A percentile compares a stretch with the other conserved stretches of the same genome.
Evolutionary conservation across 140 eudicot species (phyloP).

Genomic region (Cichorium intybus): DNA sequence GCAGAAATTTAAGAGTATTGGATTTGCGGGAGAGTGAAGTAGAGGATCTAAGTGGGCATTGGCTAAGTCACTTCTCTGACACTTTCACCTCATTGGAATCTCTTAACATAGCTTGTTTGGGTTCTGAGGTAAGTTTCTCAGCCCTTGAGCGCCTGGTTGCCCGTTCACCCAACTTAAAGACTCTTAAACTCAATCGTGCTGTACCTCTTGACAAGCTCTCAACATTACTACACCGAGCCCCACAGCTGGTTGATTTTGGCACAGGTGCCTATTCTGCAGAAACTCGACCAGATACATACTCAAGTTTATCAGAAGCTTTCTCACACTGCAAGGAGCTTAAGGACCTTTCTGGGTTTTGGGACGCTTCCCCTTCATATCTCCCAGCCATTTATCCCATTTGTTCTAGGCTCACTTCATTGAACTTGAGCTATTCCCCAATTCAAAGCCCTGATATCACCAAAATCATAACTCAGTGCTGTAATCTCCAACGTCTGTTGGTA

Average conservation of each 20-base stretch:
- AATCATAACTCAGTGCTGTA: not conserved
- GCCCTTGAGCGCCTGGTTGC: conserved; percentile 66
- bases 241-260: conserved; percentile 64
- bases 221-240: conserved; percentile 45
- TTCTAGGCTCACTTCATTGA: conserved; percentile 59
- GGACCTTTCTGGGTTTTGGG: conserved; percentile 79
- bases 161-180: conserved; percentile 56
- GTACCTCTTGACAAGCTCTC: conserved; percentile 72
- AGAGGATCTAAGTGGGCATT: conserved; percentile 70
- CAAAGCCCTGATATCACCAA: conserved; percentile 33
- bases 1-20: conserved; percentile 57
- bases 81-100: conserved; percentile 54
- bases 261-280: conserved; percentile 68
- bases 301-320: conserved; percentile 47
- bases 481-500: not conserved
- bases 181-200: conserved; percentile 65
- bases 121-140: conserved; percentile 58
- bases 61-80: conserved; percentile 77
- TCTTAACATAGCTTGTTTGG: conserved; percentile 62
- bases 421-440: conserved; percentile 59
- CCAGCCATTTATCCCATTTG: conserved; percentile 68
- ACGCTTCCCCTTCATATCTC: conserved; percentile 62
- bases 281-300: conserved; percentile 39
- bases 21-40: conserved; percentile 82
- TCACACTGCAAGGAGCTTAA: conserved; percentile 56